phyloP scores from a whole-genome alignment of 768 basidiomycete species.

The Suillus subaureus region DNA sequence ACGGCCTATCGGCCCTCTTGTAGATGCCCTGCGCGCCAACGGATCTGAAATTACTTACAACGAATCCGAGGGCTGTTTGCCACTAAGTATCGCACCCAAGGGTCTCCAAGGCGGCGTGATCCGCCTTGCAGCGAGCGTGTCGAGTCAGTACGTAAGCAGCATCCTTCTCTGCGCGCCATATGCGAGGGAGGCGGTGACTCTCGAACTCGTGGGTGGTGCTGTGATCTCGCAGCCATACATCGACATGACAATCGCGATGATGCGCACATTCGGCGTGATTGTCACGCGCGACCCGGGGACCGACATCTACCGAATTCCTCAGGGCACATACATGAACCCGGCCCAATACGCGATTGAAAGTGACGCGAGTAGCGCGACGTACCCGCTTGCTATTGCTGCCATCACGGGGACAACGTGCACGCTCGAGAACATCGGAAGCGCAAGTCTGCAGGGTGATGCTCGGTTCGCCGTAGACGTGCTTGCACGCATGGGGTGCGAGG shows the following conservation, averaged over 20 bases:
- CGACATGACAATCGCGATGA: slow-evolving; percentile 99
- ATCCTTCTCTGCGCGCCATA: slow-evolving; percentile 97
- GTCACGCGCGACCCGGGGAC: slow-evolving; percentile 68
- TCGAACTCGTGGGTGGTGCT: slow-evolving; percentile 90
- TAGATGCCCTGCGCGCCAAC: slow-evolving; percentile 84
- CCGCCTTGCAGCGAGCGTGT: slow-evolving; percentile 89
- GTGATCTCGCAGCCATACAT: slow-evolving; percentile 99
- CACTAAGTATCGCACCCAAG: slow-evolving; percentile 80
- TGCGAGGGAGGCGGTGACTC: slow-evolving; percentile 76
- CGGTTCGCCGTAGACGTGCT: slow-evolving; percentile 92
- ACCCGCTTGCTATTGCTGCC: slow-evolving; percentile 95
- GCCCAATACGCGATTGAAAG: slow-evolving; percentile 86
- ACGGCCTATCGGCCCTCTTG: slow-evolving; percentile 93
- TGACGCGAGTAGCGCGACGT: slow-evolving; percentile 95
- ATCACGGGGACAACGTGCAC: slow-evolving; percentile 97
- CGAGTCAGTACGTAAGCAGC: slow-evolving; percentile 97
- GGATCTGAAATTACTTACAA: slow-evolving; percentile 78
- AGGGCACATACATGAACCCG: slow-evolving; percentile 77
- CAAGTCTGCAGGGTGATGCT: slow-evolving; percentile 96
- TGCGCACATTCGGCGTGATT: slow-evolving; percentile 86
- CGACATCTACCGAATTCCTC: slow-evolving; percentile 89
- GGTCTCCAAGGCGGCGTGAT: slow-evolving; percentile 84
- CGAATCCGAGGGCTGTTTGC: slow-evolving; percentile 83
- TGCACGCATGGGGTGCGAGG: slow-evolving; percentile 92
- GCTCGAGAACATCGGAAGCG: slow-evolving; percentile 86